These are phyloP conservation scores for Kregervanrija fluxuum DNA, from an alignment of 805 yeast genomes.

Conservation along the genomic window DNA sequence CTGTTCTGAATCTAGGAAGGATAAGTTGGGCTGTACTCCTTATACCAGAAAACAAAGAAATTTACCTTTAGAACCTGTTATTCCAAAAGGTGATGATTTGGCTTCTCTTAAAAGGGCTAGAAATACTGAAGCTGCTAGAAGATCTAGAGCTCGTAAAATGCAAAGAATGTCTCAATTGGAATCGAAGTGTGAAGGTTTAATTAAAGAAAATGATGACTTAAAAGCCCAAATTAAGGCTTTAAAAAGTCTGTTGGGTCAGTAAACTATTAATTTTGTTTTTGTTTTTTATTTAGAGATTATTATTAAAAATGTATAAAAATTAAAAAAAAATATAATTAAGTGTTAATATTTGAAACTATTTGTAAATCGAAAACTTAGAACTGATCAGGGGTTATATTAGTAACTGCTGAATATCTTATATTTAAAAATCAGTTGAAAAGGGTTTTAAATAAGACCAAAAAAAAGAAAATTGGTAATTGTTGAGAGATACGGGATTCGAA, in stretches of 20 bases:
- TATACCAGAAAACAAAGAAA: slow-evolving; percentile 74
- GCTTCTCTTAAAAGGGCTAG: slow-evolving; percentile 82
- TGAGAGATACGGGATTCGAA: slow-evolving; percentile 91
- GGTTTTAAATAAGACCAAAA: too few species aligned
- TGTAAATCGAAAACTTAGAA: too few species aligned
- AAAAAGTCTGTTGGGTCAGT: slow-evolving; percentile 35
- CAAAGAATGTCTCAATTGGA: slow-evolving; percentile 82
- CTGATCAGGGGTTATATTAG: too few species aligned
- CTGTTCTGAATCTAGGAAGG: slow-evolving; percentile 33
- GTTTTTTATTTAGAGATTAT: background rate
- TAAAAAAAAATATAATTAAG: too few species aligned
- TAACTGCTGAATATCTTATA: too few species aligned
- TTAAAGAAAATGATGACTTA: slow-evolving; percentile 51
- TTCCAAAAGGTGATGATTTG: slow-evolving; percentile 53
- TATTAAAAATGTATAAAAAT: too few species aligned
- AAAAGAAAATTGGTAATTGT: slow-evolving; percentile 12
- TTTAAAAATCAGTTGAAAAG: too few species aligned
- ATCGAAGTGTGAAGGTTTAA: slow-evolving; percentile 58
- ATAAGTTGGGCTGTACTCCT: slow-evolving; percentile 67
- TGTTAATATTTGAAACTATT: too few species aligned
- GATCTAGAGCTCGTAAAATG: slow-evolving; percentile 90
- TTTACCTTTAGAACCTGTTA: slow-evolving; percentile 65
- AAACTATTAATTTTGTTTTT: background rate
- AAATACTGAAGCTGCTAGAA: slow-evolving; percentile 96
- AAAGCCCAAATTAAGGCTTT: slow-evolving; percentile 52